A percentile compares a stretch with the other conserved stretches of the same genome.
Conservation (phyloP, 306 rosid species). For the Hippophae rhamnoides region DNA sequence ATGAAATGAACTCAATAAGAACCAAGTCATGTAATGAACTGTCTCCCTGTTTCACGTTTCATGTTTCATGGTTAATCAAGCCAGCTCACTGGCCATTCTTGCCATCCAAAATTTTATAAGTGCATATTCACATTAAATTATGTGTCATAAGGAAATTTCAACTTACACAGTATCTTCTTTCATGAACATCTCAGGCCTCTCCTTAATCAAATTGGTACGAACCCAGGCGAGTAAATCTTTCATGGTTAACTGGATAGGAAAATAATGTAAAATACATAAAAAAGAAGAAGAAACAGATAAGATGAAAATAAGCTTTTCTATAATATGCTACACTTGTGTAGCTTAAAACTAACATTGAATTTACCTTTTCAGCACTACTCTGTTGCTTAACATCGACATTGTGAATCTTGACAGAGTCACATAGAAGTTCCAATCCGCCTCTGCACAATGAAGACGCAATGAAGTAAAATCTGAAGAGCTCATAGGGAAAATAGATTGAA, state of each 20-base stretch:
- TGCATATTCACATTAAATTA: background rate
- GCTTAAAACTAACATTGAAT: background rate
- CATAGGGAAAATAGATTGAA: conserved; percentile 1
- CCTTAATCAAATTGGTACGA: conserved; percentile 73
- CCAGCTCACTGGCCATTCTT: no score
- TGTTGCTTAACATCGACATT: conserved; percentile 49
- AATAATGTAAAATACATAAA: conserved; percentile 4
- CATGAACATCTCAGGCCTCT: conserved; percentile 97
- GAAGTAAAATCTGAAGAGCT: conserved; percentile 7
- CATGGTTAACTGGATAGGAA: conserved; percentile 57
- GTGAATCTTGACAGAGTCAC: conserved; percentile 78
- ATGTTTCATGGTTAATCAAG: no score
- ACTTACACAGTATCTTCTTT: conserved; percentile 95
- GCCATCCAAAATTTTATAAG: no score
- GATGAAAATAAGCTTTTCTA: background rate
- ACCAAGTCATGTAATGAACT: no score
- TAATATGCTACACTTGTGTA: background rate
- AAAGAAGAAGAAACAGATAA: background rate
- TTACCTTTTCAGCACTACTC: conserved; percentile 53
- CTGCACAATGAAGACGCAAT: conserved; percentile 26
- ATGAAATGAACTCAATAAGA: background rate
- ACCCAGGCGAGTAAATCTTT: conserved; percentile 86
- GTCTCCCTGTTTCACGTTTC: no score
- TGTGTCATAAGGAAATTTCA: background rate
- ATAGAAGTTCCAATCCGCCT: conserved; percentile 93